Conservation (phyloP, 2,329 filamentous ascomycete genomes). For the Calycina marina region DNA sequence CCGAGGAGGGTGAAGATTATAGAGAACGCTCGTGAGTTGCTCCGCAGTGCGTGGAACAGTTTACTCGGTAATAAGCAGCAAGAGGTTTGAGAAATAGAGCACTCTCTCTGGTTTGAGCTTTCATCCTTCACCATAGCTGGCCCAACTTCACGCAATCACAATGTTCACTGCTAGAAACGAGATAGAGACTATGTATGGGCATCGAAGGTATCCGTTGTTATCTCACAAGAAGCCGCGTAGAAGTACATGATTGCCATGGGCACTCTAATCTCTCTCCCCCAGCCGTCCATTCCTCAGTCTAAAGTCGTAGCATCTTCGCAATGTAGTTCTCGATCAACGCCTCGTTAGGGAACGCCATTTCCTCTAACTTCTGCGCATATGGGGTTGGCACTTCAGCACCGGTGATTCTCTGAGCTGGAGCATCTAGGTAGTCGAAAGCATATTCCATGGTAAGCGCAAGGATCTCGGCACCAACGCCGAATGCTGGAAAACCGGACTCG, state of each 20-base stretch:
- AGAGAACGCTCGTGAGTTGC: no score
- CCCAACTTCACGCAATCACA: no score
- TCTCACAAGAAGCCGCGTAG: slow-evolving; percentile 11
- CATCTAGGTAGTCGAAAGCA: slow-evolving; percentile 92
- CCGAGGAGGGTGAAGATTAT: no score
- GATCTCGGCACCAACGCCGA: slow-evolving; percentile 84
- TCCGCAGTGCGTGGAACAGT: no score
- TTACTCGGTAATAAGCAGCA: no score
- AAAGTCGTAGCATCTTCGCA: slow-evolving; percentile 76
- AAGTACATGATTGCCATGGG: slow-evolving; percentile 8
- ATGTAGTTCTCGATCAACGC: slow-evolving; percentile 75
- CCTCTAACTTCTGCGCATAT: slow-evolving; percentile 83
- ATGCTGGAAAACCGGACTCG: slow-evolving; percentile 92
- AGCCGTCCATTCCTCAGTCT: slow-evolving; percentile 20
- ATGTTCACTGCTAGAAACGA: no score
- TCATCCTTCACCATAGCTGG: no score
- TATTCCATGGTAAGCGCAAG: slow-evolving; percentile 94
- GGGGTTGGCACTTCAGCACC: slow-evolving; percentile 96
- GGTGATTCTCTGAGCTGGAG: slow-evolving; percentile 84
- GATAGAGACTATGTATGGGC: slow-evolving; percentile 1
- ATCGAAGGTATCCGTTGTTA: slow-evolving; percentile 9
- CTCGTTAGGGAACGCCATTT: slow-evolving; percentile 90
- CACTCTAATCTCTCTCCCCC: not conserved
- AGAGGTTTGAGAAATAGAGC: no score
- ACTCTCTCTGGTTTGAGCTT: no score